Percentiles rank a stretch among this genome's conserved stretches.
Evolutionary conservation across 768 basidiomycete genomes (phyloP).

Genomic region (Stropharia rugosoannulata): DNA sequence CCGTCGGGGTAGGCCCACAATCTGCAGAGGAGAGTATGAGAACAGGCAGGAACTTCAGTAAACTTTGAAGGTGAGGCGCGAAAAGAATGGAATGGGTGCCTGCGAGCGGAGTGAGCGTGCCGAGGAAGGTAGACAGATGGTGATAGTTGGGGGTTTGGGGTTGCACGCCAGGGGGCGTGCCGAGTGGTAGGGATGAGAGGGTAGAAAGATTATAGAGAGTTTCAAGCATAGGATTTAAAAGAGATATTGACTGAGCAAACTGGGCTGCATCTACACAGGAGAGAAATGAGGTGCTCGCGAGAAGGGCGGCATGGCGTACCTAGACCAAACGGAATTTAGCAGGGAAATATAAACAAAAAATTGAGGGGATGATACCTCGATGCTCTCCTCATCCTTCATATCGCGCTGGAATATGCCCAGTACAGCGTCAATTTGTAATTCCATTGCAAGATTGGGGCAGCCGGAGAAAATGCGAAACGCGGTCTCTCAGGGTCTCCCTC

Average conservation of each 20-base stretch:
- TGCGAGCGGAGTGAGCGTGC: slow-evolving; percentile 69
- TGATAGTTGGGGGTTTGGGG: slow-evolving; percentile 34
- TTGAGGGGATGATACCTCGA: slow-evolving; percentile 44
- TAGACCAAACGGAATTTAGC: slow-evolving; percentile 22
- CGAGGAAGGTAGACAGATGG: slow-evolving; percentile 64
- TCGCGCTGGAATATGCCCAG: slow-evolving; percentile 66
- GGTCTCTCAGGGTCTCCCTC: slow-evolving; percentile 58
- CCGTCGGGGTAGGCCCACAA: slow-evolving; percentile 49
- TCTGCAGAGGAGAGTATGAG: slow-evolving; percentile 64
- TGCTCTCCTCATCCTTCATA: slow-evolving; percentile 61
- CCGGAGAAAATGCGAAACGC: slow-evolving; percentile 74
- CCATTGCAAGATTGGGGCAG: slow-evolving; percentile 74
- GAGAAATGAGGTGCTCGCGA: slow-evolving; percentile 70
- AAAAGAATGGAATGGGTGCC: slow-evolving; percentile 71
- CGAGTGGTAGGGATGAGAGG: slow-evolving; percentile 28
- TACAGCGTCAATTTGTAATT: slow-evolving; percentile 71
- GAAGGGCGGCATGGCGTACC: slow-evolving; percentile 74
- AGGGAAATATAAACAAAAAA: not conserved
- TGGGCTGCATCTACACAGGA: slow-evolving; percentile 59
- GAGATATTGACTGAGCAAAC: slow-evolving; percentile 55
- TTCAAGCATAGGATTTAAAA: slow-evolving; percentile 74
- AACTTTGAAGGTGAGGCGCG: slow-evolving; percentile 61
- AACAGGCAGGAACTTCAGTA: slow-evolving; percentile 69
- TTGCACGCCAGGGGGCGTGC: slow-evolving; percentile 13
- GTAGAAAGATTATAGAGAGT: slow-evolving; percentile 60